Conservation (phyloP, 768 basidiomycete species). For the Collybiopsis confluens region DNA sequence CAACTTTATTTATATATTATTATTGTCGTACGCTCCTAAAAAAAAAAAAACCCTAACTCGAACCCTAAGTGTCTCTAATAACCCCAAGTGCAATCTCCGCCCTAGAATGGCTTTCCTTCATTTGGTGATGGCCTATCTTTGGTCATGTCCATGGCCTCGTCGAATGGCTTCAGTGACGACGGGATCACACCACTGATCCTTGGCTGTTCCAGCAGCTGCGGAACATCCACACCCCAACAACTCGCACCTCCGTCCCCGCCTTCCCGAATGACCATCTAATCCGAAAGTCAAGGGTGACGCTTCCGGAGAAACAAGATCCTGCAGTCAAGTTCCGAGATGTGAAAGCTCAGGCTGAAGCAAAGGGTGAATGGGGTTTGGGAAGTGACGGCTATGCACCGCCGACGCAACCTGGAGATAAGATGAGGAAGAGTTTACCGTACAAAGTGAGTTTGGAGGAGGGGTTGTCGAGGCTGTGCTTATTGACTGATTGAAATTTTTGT, state of each 20-base stretch:
- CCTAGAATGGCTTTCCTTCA: no score
- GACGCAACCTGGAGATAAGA: constrained; percentile 67
- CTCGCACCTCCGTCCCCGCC: constrained; percentile 17
- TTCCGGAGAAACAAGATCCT: constrained; percentile 72
- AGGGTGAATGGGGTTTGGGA: constrained; percentile 71
- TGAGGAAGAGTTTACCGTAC: constrained; percentile 84
- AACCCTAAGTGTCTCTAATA: no score
- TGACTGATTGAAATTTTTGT: constrained; percentile 32
- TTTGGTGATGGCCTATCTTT: no score
- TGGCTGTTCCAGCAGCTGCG: no score
- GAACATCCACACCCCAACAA: constrained; percentile 34
- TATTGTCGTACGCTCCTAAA: no score
- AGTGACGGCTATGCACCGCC: constrained; percentile 69
- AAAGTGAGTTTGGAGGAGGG: constrained; percentile 66
- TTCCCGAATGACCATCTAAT: constrained; percentile 27
- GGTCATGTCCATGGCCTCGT: no score
- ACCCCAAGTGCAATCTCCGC: no score
- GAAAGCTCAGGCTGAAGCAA: constrained; percentile 42
- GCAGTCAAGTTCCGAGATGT: constrained; percentile 55
- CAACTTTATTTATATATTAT: no score
- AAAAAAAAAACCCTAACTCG: no score
- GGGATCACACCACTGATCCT: no score
- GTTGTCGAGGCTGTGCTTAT: no score
- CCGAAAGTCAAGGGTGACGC: constrained; percentile 55
- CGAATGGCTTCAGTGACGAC: no score